Percentiles rank a stretch among this genome's conserved stretches.
Evolutionary conservation across 2,329 filamentous ascomycete species (phyloP).

Genomic region (Cladophialophora yegresii): DNA sequence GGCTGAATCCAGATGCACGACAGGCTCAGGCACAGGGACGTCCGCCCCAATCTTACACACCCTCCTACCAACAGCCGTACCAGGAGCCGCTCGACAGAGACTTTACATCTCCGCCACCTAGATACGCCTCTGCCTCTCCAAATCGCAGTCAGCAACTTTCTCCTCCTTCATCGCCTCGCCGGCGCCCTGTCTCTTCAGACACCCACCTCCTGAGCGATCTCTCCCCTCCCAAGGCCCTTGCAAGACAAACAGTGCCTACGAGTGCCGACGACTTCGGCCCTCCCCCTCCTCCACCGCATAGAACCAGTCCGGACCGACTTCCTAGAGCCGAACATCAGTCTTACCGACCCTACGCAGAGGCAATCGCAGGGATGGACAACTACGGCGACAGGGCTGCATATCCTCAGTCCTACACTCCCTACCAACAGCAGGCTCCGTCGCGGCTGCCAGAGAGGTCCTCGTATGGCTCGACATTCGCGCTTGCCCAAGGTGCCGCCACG

Average conservation of each 20-base stretch:
- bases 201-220: conserved; percentile 23
- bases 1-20: conserved; percentile 13
- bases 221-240: conserved; percentile 27
- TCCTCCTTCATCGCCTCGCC: conserved; percentile 26
- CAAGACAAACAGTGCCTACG: conserved; percentile 4
- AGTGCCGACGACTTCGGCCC: conserved; percentile 24
- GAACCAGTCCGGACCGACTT: conserved; percentile 37
- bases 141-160: conserved; percentile 19
- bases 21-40: conserved; percentile 18
- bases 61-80: conserved; percentile 26
- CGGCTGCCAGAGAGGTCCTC: conserved; percentile 27
- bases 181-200: conserved; percentile 25
- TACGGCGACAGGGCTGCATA: conserved; percentile 16
- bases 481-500: conserved; percentile 35
- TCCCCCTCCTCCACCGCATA: conserved; percentile 38
- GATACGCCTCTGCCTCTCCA: conserved; percentile 32
- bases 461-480: conserved; percentile 32
- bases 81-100: conserved; percentile 34
- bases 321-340: conserved; percentile 28
- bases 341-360: conserved; percentile 22
- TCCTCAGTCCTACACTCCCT: conserved; percentile 28
- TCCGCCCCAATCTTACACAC: conserved; percentile 19
- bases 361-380: conserved; percentile 30
- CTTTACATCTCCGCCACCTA: conserved; percentile 36
- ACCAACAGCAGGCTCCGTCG: conserved; percentile 22